Conservation (phyloP, 2,329 filamentous ascomycete genomes). For the Diplodia mutila region DNA sequence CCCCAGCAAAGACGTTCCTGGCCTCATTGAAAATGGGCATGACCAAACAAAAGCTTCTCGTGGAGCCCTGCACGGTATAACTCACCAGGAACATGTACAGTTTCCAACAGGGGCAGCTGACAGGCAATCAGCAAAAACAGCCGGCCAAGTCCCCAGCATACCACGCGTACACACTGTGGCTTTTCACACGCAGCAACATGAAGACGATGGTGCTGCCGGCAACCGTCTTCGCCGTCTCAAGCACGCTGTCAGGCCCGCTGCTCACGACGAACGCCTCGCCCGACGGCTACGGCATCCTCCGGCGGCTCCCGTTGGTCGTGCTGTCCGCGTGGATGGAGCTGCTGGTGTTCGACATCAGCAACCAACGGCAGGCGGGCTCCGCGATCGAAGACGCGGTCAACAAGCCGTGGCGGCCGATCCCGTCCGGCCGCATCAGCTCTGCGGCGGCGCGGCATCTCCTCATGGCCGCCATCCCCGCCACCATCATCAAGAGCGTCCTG, state of each 20-base stretch:
- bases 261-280: constrained; percentile 16
- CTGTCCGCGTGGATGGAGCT: constrained; percentile 44
- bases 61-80: no score
- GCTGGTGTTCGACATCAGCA: constrained; percentile 46
- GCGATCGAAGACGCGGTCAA: constrained; percentile 47
- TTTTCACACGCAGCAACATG: constrained; percentile 30
- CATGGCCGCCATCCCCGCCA: constrained; percentile 25
- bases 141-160: not conserved
- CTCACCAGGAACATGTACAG: not conserved
- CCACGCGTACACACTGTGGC: constrained; percentile 28
- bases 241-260: not conserved
- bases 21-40: no score
- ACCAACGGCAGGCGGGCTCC: constrained; percentile 42
- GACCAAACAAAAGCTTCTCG: no score
- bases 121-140: not conserved
- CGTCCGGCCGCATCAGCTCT: constrained; percentile 33
- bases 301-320: constrained; percentile 21
- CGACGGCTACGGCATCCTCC: constrained; percentile 5
- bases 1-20: no score
- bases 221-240: constrained; percentile 4
- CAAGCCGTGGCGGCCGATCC: constrained; percentile 45
- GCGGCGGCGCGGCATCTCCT: constrained; percentile 30
- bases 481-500: constrained; percentile 28
- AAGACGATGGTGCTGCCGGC: constrained; percentile 28
- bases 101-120: not conserved